Evolutionary conservation across 257 asterid species (phyloP).

Genomic region (Haberlea rhodopensis): DNA sequence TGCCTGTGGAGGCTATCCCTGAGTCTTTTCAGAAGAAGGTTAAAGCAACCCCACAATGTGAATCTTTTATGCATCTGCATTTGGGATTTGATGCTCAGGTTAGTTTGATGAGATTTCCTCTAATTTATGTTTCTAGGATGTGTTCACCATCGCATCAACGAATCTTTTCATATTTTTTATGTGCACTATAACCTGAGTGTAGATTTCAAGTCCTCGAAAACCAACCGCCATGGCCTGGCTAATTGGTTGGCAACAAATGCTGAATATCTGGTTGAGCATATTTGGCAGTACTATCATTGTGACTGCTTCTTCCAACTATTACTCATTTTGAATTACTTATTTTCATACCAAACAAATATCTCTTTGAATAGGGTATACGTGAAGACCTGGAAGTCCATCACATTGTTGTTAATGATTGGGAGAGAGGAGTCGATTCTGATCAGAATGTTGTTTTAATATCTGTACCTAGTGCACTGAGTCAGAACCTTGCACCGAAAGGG

Average conservation of each 20-base stretch:
- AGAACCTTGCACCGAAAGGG: conserved; percentile 87
- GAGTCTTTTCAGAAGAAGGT: conserved; percentile 58
- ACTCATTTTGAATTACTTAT: not conserved
- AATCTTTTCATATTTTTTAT: not conserved
- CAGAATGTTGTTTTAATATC: conserved; percentile 91
- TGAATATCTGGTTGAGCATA: not conserved
- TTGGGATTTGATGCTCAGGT: conserved; percentile 87
- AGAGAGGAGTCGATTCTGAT: conserved; percentile 89
- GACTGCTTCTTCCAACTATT: not conserved
- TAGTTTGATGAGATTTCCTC: conserved; percentile 22
- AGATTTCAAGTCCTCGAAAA: not conserved
- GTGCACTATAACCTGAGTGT: not conserved
- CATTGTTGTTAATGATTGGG: conserved; percentile 92
- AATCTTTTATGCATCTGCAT: conserved; percentile 98
- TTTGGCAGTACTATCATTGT: not conserved
- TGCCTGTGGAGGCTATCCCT: conserved; percentile 72
- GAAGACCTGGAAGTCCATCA: conserved; percentile 92
- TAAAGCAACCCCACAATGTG: conserved; percentile 77
- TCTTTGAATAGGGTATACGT: conserved; percentile 50
- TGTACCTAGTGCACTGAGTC: conserved; percentile 78
- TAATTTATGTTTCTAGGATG: not conserved
- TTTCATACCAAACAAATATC: conserved; percentile 9
- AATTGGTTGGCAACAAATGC: not conserved
- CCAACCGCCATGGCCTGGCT: not conserved
- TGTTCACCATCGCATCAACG: not conserved